These are phyloP conservation scores for Paraphoma chrysanthemicola DNA, from an alignment of 2,329 filamentous ascomycete genomes.

Conservation along the genomic window DNA sequence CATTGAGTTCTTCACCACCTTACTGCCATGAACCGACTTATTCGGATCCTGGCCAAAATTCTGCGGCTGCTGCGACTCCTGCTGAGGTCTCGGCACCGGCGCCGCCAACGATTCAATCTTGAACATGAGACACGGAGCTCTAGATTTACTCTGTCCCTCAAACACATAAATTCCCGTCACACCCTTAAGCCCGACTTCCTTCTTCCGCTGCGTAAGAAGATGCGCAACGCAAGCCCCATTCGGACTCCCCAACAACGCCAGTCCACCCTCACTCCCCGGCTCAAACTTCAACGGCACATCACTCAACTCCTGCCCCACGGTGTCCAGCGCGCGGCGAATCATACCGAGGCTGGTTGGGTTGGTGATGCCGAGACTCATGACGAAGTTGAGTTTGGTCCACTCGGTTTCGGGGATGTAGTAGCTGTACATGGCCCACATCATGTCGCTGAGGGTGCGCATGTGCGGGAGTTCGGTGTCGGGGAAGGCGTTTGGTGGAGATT, in stretches of 20 bases:
- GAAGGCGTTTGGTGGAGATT: neutral
- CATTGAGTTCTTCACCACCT: too few relatives aligned
- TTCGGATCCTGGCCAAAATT: too few relatives aligned
- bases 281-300: neutral
- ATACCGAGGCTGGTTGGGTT: neutral
- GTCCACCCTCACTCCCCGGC: neutral
- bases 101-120: neutral
- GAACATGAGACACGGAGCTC: neutral
- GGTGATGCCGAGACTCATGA: neutral
- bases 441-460: neutral
- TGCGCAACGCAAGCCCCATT: neutral
- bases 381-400: neutral
- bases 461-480: neutral
- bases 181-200: neutral
- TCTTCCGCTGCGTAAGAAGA: constrained; percentile 1
- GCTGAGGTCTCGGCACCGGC: neutral
- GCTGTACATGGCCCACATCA: constrained; percentile 3
- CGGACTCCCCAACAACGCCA: neutral
- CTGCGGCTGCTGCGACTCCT: neutral
- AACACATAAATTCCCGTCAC: neutral
- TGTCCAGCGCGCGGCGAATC: neutral
- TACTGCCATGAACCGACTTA: too few relatives aligned
- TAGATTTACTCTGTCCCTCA: neutral
- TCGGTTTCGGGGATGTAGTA: neutral
- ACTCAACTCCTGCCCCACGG: neutral